Evolutionary conservation across 345 rosid species (phyloP).

Genomic region (Moricandia moricandioides): DNA sequence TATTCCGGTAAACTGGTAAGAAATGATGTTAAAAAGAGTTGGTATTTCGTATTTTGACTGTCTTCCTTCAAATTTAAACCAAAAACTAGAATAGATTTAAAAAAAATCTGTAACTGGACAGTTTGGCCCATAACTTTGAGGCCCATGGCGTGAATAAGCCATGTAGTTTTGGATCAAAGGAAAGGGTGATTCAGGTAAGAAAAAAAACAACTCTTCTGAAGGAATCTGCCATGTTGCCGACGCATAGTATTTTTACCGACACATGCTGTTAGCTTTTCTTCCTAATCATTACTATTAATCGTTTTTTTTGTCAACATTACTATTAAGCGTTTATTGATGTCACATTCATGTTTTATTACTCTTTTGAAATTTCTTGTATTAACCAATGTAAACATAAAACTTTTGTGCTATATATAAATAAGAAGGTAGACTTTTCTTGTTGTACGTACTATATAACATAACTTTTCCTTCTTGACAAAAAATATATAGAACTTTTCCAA

Average conservation of each 20-base stretch:
- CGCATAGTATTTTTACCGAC: conserved; percentile 23
- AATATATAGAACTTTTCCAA: background rate
- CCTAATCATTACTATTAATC: background rate
- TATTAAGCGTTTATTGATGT: background rate
- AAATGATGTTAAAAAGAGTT: background rate
- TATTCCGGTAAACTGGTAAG: background rate
- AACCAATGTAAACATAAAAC: background rate
- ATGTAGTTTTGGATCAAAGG: background rate
- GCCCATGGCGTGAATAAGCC: background rate
- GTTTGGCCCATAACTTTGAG: background rate
- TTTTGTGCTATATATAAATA: background rate
- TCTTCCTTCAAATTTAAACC: background rate
- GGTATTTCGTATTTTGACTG: background rate
- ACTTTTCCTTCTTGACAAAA: background rate
- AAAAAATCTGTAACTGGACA: background rate
- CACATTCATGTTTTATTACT: background rate
- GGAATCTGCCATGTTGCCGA: conserved; percentile 16
- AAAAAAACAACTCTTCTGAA: background rate
- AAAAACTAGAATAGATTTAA: too few species aligned
- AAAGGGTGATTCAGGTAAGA: conserved; percentile 9
- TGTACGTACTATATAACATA: background rate
- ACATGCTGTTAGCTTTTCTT: conserved; percentile 2
- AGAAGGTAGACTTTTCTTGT: background rate
- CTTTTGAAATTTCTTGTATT: background rate
- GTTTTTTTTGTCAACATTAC: background rate